Conservation (phyloP, 768 basidiomycete genomes). For the Hypsizygus marmoreus region DNA sequence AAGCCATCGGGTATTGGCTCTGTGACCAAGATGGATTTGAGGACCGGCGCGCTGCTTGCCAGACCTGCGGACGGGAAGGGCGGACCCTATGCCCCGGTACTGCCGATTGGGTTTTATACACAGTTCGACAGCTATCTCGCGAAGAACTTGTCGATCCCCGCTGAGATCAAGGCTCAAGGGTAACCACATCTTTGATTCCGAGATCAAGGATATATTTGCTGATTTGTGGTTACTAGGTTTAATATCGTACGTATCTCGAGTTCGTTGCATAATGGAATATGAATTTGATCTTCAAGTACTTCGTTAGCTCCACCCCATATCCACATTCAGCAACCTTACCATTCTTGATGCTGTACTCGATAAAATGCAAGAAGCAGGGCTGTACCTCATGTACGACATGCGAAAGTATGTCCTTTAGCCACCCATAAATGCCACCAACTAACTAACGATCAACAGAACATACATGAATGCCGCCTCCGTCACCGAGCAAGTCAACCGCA, state of each 20-base stretch:
- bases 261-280: background rate
- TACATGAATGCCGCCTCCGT: constrained; percentile 69
- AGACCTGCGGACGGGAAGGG: constrained; percentile 51
- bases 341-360: constrained; percentile 61
- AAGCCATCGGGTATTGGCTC: constrained; percentile 49
- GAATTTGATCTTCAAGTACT: constrained; percentile 28
- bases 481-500: constrained; percentile 63
- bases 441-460: constrained; percentile 36
- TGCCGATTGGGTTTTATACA: constrained; percentile 80
- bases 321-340: constrained; percentile 62
- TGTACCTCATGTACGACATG: constrained; percentile 87
- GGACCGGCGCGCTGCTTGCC: constrained; percentile 58
- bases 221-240: constrained; percentile 25
- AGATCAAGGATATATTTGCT: too few relatives aligned
- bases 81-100: constrained; percentile 52
- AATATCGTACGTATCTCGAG: constrained; percentile 42
- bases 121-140: constrained; percentile 56
- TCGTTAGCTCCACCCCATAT: constrained; percentile 68
- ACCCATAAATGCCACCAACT: background rate
- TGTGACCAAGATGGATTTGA: constrained; percentile 65
- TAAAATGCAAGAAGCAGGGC: constrained; percentile 66
- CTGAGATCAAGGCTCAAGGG: constrained; percentile 59
- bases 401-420: constrained; percentile 40
- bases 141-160: constrained; percentile 52
- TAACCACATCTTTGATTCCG: constrained; percentile 32